Percentiles rank a stretch among this genome's conserved stretches.
Evolutionary conservation across 495 filamentous ascomycete species (phyloP).

Genomic region (Astrothelium subdiscretum): DNA sequence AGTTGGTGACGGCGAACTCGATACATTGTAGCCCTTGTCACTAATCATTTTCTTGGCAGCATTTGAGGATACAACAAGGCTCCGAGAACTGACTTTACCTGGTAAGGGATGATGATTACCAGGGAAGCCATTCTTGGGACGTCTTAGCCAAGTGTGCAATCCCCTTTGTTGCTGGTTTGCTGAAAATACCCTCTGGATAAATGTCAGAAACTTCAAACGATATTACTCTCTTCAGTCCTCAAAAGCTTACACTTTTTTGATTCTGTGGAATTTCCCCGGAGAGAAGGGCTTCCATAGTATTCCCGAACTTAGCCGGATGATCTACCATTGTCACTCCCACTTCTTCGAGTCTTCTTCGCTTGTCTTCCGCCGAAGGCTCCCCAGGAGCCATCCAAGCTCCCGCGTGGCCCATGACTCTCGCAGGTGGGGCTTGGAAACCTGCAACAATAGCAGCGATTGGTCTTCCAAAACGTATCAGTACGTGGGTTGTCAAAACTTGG

Average conservation of each 20-base stretch:
- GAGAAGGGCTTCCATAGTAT: conserved; percentile 52
- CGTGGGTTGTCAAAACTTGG: conserved; percentile 3
- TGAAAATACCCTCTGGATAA: neutral
- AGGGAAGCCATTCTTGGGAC: neutral
- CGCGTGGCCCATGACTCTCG: conserved; percentile 80
- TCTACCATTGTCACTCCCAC: conserved; percentile 67
- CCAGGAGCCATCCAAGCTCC: conserved; percentile 63
- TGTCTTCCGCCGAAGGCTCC: conserved; percentile 52
- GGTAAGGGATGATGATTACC: neutral
- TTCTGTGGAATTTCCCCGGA: conserved; percentile 10
- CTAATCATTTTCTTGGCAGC: conserved; percentile 37
- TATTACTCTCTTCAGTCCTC: neutral
- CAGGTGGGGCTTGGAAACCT: conserved; percentile 51
- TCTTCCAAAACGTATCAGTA: conserved; percentile 27
- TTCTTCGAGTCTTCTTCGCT: conserved; percentile 55
- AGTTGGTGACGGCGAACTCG: conserved; percentile 30
- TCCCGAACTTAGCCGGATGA: conserved; percentile 72
- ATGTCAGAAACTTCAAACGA: neutral
- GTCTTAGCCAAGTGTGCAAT: conserved; percentile 21
- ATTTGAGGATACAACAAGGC: neutral
- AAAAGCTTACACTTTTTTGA: neutral
- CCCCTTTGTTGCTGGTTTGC: conserved; percentile 12
- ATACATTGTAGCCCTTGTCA: conserved; percentile 37
- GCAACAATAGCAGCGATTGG: conserved; percentile 73
- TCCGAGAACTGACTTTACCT: neutral